Base-by-base conservation (phyloP, 1,284 basidiomycete genomes). In the Mycosarcoma maydis region DNA sequence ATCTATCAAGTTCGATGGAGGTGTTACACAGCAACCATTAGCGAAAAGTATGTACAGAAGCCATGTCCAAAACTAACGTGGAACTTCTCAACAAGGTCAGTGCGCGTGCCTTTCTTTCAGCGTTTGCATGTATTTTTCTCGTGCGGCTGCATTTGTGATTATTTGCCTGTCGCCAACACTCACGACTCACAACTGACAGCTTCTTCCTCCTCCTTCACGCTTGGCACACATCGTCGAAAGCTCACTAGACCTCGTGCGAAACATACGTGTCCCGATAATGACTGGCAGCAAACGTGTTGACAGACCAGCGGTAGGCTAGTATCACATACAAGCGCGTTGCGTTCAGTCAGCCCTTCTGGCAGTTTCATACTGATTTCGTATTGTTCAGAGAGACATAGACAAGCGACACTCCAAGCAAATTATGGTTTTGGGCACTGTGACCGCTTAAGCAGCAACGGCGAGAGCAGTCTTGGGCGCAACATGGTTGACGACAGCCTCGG, bases 371-470 rank as follows among this genome's bases (percentile, higher is more conserved):
- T 29, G 6, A 23, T 38, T 33, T 36, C 50, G 20, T 40, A 54
- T 60, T 49, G 50, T 53, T 48, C 50, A 42, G 4, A 5, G 32
- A 34, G 32, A 34, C 16, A 20, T 20, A 34, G 32, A 16, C 32
- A 34, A 11, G 32, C 13, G 32, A 34, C 16, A 2, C 32, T 34
- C n/a, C n/a, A n/a, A n/a, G n/a, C n/a, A n/a, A n/a, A n/a, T n/a
- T n/a, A n/a, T n/a, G n/a, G n/a, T n/a, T n/a, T n/a, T n/a, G n/a
- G n/a, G n/a, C n/a, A n/a, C n/a, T n/a, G n/a, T n/a, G n/a, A 2
- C 17, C 7, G 4, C 26, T 47, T 33, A 69, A 13, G 59, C 66
- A n/a, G 59, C 59, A 33, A 69, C 59, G 10, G 46, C 42, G 17
- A 29, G 37, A 23, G 66, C 59, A 43, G 49, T 37, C 19, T 41